A percentile compares a stretch with the other conserved stretches of the same genome.
These are phyloP conservation scores for Hordeum vulgare DNA, from an alignment of 176 grass and related monocot species.

Conservation along the genomic window MorexV3_pseudomolecules_assembly NC_058519.1:633937489-633937988, in stretches of 20 bases:
- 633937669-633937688: slow-evolving; percentile 31
- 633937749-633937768: neutral
- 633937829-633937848: neutral
- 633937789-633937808: slow-evolving; percentile 2
- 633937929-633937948: neutral
- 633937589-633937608: slow-evolving; percentile 40
- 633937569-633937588: slow-evolving; percentile 64
- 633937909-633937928: neutral
- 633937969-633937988: neutral
- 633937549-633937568: slow-evolving; percentile 52
- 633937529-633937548: too few relatives aligned
- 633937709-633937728: neutral
- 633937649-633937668: slow-evolving; percentile 42
- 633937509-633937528: too few relatives aligned
- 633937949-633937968: neutral
- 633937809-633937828: neutral
- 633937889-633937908: neutral
- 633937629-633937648: slow-evolving; percentile 28
- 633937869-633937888: neutral
- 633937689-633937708: slow-evolving; percentile 15
- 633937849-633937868: neutral
- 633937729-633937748: neutral
- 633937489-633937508: too few relatives aligned
- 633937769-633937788: neutral
- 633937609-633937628: slow-evolving; percentile 41